Percentiles rank a stretch among this genome's conserved stretches.
phyloP scores from a whole-genome alignment of 2,329 filamentous ascomycete genomes.

The Didymella keratinophila region DNA sequence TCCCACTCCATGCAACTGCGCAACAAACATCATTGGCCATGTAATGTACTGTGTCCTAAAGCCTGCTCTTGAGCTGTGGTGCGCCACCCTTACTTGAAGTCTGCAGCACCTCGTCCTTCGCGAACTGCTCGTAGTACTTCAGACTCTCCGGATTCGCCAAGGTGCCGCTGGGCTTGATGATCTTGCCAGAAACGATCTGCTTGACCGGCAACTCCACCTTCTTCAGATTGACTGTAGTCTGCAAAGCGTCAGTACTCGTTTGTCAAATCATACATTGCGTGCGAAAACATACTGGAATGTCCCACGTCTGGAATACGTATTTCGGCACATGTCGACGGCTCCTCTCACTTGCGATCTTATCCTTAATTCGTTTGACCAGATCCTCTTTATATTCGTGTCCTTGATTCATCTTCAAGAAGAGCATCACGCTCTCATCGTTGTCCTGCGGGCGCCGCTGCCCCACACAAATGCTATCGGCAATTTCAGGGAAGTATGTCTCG shows the following conservation, averaged over 20 bases:
- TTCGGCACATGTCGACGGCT: slow-evolving; percentile 79
- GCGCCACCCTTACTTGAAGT: slow-evolving; percentile 24
- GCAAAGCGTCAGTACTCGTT: slow-evolving; percentile 2
- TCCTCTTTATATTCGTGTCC: slow-evolving; percentile 51
- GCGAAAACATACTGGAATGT: slow-evolving; percentile 72
- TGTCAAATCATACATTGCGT: neutral
- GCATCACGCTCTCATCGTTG: slow-evolving; percentile 64
- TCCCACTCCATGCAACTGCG: neutral
- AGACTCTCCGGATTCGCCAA: slow-evolving; percentile 78
- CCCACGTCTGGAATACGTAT: slow-evolving; percentile 80
- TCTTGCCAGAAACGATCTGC: slow-evolving; percentile 79
- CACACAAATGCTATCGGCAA: slow-evolving; percentile 80
- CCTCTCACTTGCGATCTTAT: slow-evolving; percentile 69
- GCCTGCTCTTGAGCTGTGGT: slow-evolving; percentile 32
- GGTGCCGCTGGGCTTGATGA: slow-evolving; percentile 77
- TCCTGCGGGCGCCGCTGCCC: slow-evolving; percentile 73
- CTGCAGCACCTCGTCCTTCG: slow-evolving; percentile 67
- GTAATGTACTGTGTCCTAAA: slow-evolving; percentile 19
- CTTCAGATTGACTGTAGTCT: slow-evolving; percentile 84
- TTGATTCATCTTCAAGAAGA: slow-evolving; percentile 68
- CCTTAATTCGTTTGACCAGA: slow-evolving; percentile 64
- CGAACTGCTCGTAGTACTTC: slow-evolving; percentile 81
- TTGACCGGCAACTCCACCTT: slow-evolving; percentile 88
- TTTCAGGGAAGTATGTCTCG: slow-evolving; percentile 68
- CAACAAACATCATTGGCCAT: neutral